Evolutionary conservation across 495 filamentous ascomycete genomes (phyloP).

Genomic region (Astrothelium macrocarpum): DNA sequence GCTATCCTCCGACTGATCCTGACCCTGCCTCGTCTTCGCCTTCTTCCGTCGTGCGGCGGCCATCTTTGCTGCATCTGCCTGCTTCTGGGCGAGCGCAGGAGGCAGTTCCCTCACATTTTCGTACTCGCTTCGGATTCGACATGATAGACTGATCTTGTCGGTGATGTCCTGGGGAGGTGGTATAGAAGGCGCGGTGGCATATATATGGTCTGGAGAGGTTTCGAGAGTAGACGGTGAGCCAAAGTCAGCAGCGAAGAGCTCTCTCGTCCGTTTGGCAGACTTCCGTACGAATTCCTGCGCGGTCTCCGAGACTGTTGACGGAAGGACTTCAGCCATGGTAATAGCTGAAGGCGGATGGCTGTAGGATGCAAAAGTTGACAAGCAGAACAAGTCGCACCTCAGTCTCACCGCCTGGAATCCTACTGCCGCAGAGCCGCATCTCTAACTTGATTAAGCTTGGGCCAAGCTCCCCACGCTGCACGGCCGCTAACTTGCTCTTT

Average conservation of each 20-base stretch:
- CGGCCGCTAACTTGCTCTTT: background rate
- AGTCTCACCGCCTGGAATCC: background rate
- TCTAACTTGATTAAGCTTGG: background rate
- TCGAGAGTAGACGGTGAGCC: constrained; percentile 24
- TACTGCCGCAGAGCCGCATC: background rate
- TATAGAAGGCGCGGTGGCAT: constrained; percentile 36
- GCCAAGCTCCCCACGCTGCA: background rate
- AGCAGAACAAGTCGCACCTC: too few species aligned
- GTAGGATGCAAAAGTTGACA: too few species aligned
- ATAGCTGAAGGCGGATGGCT: too few species aligned
- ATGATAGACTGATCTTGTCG: constrained; percentile 45
- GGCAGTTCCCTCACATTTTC: constrained; percentile 71
- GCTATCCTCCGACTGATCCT: constrained; percentile 44
- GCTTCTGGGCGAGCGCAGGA: constrained; percentile 75
- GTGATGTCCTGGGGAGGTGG: constrained; percentile 42
- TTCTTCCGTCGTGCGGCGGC: constrained; percentile 53
- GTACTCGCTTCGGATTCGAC: constrained; percentile 69
- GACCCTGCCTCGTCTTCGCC: constrained; percentile 31
- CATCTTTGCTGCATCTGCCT: constrained; percentile 52
- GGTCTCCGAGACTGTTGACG: background rate
- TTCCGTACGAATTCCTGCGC: constrained; percentile 14
- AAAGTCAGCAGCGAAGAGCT: constrained; percentile 37
- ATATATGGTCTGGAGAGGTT: constrained; percentile 26
- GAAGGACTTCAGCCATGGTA: background rate
- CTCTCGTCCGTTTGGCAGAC: constrained; percentile 62